phyloP scores from a whole-genome alignment of 2,329 filamentous ascomycete species.

The Phyllosticta citribraziliensis region DNA sequence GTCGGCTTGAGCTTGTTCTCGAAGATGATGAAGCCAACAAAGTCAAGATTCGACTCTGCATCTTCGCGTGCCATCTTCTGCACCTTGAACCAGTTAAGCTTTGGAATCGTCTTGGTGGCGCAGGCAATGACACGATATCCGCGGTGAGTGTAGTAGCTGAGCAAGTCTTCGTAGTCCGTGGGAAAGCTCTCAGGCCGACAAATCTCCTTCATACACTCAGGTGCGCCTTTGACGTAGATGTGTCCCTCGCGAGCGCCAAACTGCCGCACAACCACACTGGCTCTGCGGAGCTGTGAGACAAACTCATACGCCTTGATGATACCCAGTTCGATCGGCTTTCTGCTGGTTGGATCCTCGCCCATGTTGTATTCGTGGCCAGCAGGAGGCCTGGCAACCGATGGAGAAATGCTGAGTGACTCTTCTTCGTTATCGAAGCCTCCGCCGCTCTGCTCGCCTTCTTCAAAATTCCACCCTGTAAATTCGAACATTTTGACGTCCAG shows the following conservation, averaged over 20 bases:
- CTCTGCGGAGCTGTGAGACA: constrained; percentile 79
- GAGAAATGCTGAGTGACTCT: constrained; percentile 64
- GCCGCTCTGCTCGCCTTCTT: constrained; percentile 68
- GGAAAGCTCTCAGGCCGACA: constrained; percentile 79
- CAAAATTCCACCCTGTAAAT: constrained; percentile 85
- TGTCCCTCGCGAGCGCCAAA: constrained; percentile 78
- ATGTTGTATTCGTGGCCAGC: constrained; percentile 48
- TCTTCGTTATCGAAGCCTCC: constrained; percentile 64
- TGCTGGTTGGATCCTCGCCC: constrained; percentile 37
- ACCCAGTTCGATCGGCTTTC: constrained; percentile 69
- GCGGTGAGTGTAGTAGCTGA: constrained; percentile 87
- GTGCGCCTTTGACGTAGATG: constrained; percentile 91
- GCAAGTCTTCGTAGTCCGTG: constrained; percentile 75
- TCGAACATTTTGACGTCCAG: constrained; percentile 98
- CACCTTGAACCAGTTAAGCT: constrained; percentile 85
- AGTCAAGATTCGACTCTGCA: constrained; percentile 74
- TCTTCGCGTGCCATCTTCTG: constrained; percentile 87
- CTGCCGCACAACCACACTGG: constrained; percentile 83
- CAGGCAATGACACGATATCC: constrained; percentile 96
- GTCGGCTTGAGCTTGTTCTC: constrained; percentile 95
- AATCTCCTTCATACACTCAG: constrained; percentile 92
- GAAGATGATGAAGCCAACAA: constrained; percentile 94
- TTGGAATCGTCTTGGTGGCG: constrained; percentile 77
- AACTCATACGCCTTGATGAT: constrained; percentile 89
- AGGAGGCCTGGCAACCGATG: constrained; percentile 82